These are phyloP conservation scores for Salix caprea DNA, from an alignment of 345 rosid genomes.

Conservation along the genomic window DNA sequence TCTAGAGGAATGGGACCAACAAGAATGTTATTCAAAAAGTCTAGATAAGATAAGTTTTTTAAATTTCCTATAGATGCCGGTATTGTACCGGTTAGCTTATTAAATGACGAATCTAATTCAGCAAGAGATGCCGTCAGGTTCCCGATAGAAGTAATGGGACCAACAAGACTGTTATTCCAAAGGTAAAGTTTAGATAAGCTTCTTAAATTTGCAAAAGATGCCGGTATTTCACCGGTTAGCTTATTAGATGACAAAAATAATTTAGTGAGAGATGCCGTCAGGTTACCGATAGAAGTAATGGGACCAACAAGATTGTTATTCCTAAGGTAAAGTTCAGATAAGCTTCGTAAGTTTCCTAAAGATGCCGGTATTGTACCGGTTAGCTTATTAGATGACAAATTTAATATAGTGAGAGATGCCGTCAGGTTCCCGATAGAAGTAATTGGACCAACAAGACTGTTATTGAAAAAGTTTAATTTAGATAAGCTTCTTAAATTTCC, in stretches of 20 bases:
- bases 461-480: accelerated
- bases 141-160: background rate
- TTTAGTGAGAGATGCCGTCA: background rate
- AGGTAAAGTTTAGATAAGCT: background rate
- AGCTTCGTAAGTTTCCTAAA: background rate
- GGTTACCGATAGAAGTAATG: background rate
- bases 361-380: background rate
- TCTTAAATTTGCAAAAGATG: background rate
- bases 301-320: background rate
- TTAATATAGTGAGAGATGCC: background rate
- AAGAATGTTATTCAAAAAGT: background rate
- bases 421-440: background rate
- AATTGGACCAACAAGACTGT: background rate
- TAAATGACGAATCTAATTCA: accelerated
- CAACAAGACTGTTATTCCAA: background rate
- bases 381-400: background rate
- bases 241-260: background rate
- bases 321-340: accelerated
- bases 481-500: background rate
- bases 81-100: background rate
- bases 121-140: background rate
- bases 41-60: background rate
- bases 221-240: background rate
- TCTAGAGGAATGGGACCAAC: background rate
- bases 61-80: background rate